Conservation (phyloP, 2,329 filamentous ascomycete genomes). For the Eurotiales sp. region DNA sequence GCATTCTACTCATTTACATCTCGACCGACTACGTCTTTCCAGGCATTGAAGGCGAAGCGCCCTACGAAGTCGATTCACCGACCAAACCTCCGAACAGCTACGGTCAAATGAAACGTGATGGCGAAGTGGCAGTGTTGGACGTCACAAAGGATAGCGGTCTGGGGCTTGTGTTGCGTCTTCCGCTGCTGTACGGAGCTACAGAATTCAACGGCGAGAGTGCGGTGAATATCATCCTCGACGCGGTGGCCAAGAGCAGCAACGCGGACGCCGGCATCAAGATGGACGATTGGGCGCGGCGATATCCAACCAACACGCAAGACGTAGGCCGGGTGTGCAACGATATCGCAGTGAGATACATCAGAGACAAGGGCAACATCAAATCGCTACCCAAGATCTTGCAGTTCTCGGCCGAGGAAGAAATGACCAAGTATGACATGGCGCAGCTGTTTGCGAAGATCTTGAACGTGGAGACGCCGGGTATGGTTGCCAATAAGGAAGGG, state of each 20-base stretch:
- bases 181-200: constrained; percentile 77
- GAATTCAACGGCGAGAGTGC: constrained; percentile 72
- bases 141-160: constrained; percentile 52
- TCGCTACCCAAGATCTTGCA: constrained; percentile 69
- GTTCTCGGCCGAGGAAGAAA: constrained; percentile 79
- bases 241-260: constrained; percentile 67
- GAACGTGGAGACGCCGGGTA: constrained; percentile 64
- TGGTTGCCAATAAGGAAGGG: constrained; percentile 64
- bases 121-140: constrained; percentile 66
- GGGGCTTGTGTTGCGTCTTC: constrained; percentile 72
- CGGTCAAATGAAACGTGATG: constrained; percentile 68
- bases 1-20: constrained; percentile 55
- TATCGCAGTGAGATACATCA: constrained; percentile 65
- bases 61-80: constrained; percentile 64
- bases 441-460: constrained; percentile 73
- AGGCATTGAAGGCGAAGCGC: constrained; percentile 75
- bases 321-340: constrained; percentile 75
- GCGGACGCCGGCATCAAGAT: constrained; percentile 61
- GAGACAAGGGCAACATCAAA: constrained; percentile 44
- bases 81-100: constrained; percentile 76
- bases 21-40: constrained; percentile 77
- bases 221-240: constrained; percentile 74
- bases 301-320: constrained; percentile 86
- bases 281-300: constrained; percentile 81
- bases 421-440: constrained; percentile 89